Percentiles rank a stretch among this genome's conserved stretches.
Conservation (phyloP, 2,329 filamentous ascomycete genomes). For the Scytalidium sp. region DNA sequence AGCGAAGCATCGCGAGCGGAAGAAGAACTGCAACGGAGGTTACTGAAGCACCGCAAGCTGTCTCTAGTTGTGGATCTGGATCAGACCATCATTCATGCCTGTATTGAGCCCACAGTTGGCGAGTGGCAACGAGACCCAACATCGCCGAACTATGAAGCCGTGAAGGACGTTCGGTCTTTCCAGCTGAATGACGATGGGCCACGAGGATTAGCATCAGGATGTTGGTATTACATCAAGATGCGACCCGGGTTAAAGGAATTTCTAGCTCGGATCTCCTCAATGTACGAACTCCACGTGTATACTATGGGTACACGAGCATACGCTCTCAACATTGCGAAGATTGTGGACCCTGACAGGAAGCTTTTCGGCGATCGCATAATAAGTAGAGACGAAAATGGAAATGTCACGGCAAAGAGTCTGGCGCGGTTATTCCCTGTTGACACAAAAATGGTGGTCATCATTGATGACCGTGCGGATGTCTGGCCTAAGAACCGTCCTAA, state of each 20-base stretch:
- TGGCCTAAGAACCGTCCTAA: constrained; percentile 91
- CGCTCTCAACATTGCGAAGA: constrained; percentile 83
- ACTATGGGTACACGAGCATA: constrained; percentile 99
- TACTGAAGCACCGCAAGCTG: constrained; percentile 78
- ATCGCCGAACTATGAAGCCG: constrained; percentile 87
- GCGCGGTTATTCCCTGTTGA: constrained; percentile 92
- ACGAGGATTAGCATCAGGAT: constrained; percentile 64
- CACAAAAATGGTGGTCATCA: constrained; percentile 99
- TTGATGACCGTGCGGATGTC: constrained; percentile 94
- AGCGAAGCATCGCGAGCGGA: constrained; percentile 79
- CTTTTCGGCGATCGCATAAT: constrained; percentile 94
- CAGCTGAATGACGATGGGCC: constrained; percentile 82
- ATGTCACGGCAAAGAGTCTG: constrained; percentile 84
- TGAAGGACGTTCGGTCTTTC: constrained; percentile 85
- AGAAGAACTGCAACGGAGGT: constrained; percentile 78
- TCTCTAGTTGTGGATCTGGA: constrained; percentile 95
- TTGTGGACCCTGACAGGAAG: constrained; percentile 85
- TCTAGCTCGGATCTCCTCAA: constrained; percentile 68
- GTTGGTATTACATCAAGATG: constrained; percentile 98
- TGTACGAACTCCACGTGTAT: constrained; percentile 97
- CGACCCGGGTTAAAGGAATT: constrained; percentile 84
- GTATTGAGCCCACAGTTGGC: constrained; percentile 91
- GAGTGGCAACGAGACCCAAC: constrained; percentile 89
- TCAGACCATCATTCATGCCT: constrained; percentile 97
- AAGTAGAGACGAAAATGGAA: constrained; percentile 95